Evolutionary conservation across 495 filamentous ascomycete species (phyloP).

Genomic region (Aspergillus asperescens): DNA sequence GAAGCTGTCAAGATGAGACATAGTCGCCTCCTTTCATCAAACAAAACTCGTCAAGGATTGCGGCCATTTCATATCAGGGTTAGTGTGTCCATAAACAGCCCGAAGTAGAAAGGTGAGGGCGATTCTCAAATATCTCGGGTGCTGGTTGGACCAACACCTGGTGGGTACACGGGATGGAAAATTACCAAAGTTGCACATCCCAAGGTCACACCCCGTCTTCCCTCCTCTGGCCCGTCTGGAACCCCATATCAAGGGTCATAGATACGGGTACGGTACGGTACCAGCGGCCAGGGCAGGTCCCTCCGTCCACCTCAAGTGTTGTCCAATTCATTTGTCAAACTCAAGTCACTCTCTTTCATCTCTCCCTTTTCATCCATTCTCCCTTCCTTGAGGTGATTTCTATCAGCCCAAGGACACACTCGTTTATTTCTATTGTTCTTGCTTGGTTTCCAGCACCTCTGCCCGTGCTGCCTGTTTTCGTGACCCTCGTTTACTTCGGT

Average conservation of each 20-base stretch:
- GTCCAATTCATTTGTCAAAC: no score
- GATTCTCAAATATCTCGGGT: slow-evolving; percentile 13
- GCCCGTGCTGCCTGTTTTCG: slow-evolving; percentile 4
- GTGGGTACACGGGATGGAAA: slow-evolving; percentile 16
- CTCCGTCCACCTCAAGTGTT: no score
- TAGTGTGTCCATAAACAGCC: neutral
- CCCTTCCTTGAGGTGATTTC: slow-evolving; percentile 3
- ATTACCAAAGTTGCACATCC: slow-evolving; percentile 15
- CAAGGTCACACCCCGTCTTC: no score
- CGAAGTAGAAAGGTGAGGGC: neutral
- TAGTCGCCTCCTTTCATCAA: neutral
- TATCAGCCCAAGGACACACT: slow-evolving; percentile 11
- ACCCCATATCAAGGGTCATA: slow-evolving; percentile 3
- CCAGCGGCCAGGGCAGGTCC: neutral
- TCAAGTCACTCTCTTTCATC: slow-evolving; percentile 7
- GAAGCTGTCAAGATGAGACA: neutral
- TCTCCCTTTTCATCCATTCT: slow-evolving; percentile 10
- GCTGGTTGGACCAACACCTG: slow-evolving; percentile 10
- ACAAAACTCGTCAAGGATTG: neutral
- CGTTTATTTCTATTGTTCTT: slow-evolving; percentile 1
- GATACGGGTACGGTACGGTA: neutral
- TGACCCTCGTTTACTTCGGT: slow-evolving; percentile 1
- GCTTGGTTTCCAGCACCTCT: neutral
- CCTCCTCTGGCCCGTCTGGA: slow-evolving; percentile 13
- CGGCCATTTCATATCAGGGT: neutral